phyloP scores from a whole-genome alignment of 177 flowering plant species.

The Vitis hybrid region DNA sequence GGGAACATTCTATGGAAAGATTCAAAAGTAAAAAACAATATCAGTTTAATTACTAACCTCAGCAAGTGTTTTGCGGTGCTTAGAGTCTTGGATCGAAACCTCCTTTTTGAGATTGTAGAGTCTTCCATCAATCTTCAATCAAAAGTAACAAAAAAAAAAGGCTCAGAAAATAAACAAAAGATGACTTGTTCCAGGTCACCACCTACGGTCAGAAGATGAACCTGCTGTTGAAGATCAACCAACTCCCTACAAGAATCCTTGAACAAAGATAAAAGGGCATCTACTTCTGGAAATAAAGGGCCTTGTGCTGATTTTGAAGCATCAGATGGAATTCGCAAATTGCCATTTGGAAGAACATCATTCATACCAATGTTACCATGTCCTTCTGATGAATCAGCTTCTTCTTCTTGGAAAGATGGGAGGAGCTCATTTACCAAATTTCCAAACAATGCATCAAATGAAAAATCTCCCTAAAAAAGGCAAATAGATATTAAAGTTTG shows the following conservation, averaged over 20 bases:
- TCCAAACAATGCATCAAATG: slow-evolving; percentile 96
- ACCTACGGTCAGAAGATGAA: slow-evolving; percentile 15
- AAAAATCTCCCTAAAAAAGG: slow-evolving; percentile 76
- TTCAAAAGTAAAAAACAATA: neutral
- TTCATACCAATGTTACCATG: slow-evolving; percentile 38
- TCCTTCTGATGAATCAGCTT: slow-evolving; percentile 63
- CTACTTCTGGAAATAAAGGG: slow-evolving; percentile 93
- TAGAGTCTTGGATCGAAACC: slow-evolving; percentile 84
- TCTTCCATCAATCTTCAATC: slow-evolving; percentile 72
- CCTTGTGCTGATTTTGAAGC: slow-evolving; percentile 50
- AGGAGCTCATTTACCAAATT: slow-evolving; percentile 84
- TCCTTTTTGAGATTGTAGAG: slow-evolving; percentile 79
- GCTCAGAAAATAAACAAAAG: slow-evolving; percentile 1
- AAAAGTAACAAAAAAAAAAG: slow-evolving; percentile 1
- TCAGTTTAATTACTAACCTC: slow-evolving; percentile 56
- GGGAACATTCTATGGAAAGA: neutral
- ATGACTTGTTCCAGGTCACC: neutral
- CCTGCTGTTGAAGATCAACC: slow-evolving; percentile 83
- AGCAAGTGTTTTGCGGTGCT: slow-evolving; percentile 84
- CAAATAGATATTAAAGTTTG: slow-evolving; percentile 2
- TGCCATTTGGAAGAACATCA: slow-evolving; percentile 71
- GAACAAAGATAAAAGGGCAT: slow-evolving; percentile 70
- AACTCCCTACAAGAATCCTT: slow-evolving; percentile 86
- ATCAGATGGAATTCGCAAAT: slow-evolving; percentile 50
- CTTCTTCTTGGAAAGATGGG: slow-evolving; percentile 82